phyloP scores from a whole-genome alignment of 2,329 filamentous ascomycete genomes.

The Colletotrichum aenigma region DNA sequence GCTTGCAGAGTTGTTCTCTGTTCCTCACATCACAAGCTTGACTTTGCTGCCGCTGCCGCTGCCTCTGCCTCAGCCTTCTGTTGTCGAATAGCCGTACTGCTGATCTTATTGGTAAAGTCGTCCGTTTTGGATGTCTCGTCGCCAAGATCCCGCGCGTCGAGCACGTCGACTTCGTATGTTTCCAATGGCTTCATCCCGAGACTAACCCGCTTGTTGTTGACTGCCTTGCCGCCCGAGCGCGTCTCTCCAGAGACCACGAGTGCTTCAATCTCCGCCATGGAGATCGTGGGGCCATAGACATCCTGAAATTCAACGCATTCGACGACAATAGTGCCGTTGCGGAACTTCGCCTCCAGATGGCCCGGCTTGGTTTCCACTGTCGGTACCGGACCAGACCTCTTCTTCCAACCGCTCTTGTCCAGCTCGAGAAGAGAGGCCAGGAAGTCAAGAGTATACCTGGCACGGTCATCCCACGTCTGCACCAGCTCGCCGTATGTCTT shows the following conservation, averaged over 20 bases:
- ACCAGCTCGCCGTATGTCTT: slow-evolving; percentile 87
- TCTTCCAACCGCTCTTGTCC: slow-evolving; percentile 46
- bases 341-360: slow-evolving; percentile 58
- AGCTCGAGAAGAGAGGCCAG: slow-evolving; percentile 65
- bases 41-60: background rate
- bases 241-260: slow-evolving; percentile 91
- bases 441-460: slow-evolving; percentile 73
- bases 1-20: background rate
- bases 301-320: slow-evolving; percentile 88
- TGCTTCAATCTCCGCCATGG: slow-evolving; percentile 76
- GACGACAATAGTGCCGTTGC: slow-evolving; percentile 65
- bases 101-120: slow-evolving; percentile 83
- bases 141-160: slow-evolving; percentile 68
- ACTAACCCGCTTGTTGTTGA: slow-evolving; percentile 81
- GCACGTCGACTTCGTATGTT: slow-evolving; percentile 87
- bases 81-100: slow-evolving; percentile 82
- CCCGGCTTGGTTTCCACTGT: slow-evolving; percentile 33
- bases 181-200: slow-evolving; percentile 78
- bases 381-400: slow-evolving; percentile 39
- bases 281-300: slow-evolving; percentile 88
- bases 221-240: slow-evolving; percentile 77
- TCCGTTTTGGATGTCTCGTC: slow-evolving; percentile 48
- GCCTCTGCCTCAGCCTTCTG: slow-evolving; percentile 38
- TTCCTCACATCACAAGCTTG: background rate
- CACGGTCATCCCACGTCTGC: slow-evolving; percentile 79